Percentiles rank a stretch among this genome's conserved stretches.
Conservation (phyloP, 192 early-diverging fungal genomes). For the Geranomyces michiganensis region DNA sequence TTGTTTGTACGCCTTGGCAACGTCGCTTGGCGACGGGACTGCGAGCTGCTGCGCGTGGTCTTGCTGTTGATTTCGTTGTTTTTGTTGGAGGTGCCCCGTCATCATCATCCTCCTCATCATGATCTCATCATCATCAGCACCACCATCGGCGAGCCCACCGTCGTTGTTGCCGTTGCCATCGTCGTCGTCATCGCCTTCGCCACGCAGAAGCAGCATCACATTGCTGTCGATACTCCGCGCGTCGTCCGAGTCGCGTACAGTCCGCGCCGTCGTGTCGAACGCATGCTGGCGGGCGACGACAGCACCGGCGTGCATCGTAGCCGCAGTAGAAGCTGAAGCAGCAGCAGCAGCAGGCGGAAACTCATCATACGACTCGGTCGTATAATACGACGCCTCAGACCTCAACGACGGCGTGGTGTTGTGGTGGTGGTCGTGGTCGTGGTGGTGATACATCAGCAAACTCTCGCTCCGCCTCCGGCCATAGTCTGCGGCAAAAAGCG, state of each 20-base stretch:
- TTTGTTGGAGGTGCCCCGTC: too few relatives aligned
- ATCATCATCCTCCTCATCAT: too few relatives aligned
- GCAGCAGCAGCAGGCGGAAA: too few relatives aligned
- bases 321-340: too few relatives aligned
- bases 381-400: slow-evolving; percentile 3
- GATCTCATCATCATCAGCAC: too few relatives aligned
- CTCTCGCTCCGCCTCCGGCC: too few relatives aligned
- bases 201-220: too few relatives aligned
- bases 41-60: neutral
- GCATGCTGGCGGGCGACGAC: neutral
- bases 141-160: neutral
- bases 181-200: too few relatives aligned
- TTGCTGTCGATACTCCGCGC: too few relatives aligned
- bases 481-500: too few relatives aligned
- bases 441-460: too few relatives aligned
- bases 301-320: neutral
- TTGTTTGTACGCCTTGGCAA: slow-evolving; percentile 12
- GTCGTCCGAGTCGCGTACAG: neutral
- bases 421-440: neutral
- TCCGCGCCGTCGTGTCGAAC: neutral
- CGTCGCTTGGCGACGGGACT: neutral
- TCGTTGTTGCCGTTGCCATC: too few relatives aligned
- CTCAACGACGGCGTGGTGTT: neutral
- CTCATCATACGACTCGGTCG: neutral
- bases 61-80: neutral